These are phyloP conservation scores for Flaveria robusta DNA, from an alignment of 129 eudicot species.

Conservation along the genomic window DNA sequence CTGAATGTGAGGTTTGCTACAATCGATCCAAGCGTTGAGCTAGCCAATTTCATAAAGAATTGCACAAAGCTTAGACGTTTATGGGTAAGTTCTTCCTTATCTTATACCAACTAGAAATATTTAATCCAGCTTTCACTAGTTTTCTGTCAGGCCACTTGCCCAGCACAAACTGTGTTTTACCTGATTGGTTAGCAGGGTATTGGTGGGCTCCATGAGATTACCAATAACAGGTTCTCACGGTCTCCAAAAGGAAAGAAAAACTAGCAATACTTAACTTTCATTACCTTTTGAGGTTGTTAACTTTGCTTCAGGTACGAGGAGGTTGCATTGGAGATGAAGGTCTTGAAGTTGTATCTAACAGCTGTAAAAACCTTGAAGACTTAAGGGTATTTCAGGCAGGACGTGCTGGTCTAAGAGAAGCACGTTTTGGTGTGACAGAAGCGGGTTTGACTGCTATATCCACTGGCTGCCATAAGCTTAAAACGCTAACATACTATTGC, in stretches of 20 bases:
- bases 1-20: conserved; percentile 72
- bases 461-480: conserved; percentile 65
- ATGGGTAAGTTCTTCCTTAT: conserved; percentile 46
- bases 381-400: conserved; percentile 61
- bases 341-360: conserved; percentile 55
- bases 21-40: conserved; percentile 43
- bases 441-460: conserved; percentile 75
- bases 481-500: conserved; percentile 68
- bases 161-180: not conserved
- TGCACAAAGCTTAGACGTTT: conserved; percentile 64
- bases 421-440: conserved; percentile 54
- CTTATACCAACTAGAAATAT: not conserved
- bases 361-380: conserved; percentile 73
- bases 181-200: not conserved
- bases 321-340: conserved; percentile 82
- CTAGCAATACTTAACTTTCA: not conserved
- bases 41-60: conserved; percentile 50
- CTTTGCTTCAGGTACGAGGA: conserved; percentile 55
- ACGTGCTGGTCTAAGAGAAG: conserved; percentile 53
- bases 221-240: not conserved
- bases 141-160: not conserved
- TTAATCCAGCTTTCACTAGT: not conserved
- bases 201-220: not conserved
- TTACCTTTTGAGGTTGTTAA: not conserved
- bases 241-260: not conserved